Evolutionary conservation across 108 stramenopile species (phyloP).

Genomic region (Skeletonema potamos): DNA sequence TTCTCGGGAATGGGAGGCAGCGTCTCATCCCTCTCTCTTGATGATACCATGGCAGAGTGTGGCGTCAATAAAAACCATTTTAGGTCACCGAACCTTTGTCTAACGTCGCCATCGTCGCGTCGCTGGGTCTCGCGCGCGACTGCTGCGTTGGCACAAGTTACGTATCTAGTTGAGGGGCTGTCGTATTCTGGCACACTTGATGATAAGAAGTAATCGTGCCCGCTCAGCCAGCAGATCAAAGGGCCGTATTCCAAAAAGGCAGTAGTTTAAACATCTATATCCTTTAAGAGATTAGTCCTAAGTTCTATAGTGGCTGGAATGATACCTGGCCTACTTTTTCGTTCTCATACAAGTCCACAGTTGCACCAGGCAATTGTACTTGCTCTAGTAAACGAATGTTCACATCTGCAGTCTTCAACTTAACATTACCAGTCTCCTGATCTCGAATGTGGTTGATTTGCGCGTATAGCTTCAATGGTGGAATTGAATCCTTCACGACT

Average conservation of each 20-base stretch:
- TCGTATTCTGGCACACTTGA: too few species aligned
- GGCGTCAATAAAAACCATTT: too few species aligned
- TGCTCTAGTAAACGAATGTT: slow-evolving; percentile 44
- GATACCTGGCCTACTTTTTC: slow-evolving; percentile 62
- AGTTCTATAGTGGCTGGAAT: slow-evolving; percentile 44
- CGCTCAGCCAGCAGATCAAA: too few species aligned
- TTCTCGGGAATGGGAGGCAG: slow-evolving; percentile 36
- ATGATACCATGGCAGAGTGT: neutral
- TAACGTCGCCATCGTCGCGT: too few species aligned
- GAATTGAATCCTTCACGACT: slow-evolving; percentile 53
- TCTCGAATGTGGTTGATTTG: slow-evolving; percentile 73
- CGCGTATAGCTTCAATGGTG: slow-evolving; percentile 72
- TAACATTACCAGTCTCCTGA: slow-evolving; percentile 55
- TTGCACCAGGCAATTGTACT: slow-evolving; percentile 73
- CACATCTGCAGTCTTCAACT: slow-evolving; percentile 33
- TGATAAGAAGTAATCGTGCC: too few species aligned
- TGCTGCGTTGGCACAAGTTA: too few species aligned
- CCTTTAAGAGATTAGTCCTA: neutral
- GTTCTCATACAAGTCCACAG: slow-evolving; percentile 73
- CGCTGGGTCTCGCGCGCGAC: too few species aligned
- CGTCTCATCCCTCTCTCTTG: slow-evolving; percentile 8
- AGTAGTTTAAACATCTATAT: too few species aligned
- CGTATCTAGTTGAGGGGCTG: too few species aligned
- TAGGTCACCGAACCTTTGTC: too few species aligned
- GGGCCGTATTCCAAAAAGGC: too few species aligned